phyloP scores from a whole-genome alignment of 306 rosid genomes.

The Prunus kanzakura region DNA sequence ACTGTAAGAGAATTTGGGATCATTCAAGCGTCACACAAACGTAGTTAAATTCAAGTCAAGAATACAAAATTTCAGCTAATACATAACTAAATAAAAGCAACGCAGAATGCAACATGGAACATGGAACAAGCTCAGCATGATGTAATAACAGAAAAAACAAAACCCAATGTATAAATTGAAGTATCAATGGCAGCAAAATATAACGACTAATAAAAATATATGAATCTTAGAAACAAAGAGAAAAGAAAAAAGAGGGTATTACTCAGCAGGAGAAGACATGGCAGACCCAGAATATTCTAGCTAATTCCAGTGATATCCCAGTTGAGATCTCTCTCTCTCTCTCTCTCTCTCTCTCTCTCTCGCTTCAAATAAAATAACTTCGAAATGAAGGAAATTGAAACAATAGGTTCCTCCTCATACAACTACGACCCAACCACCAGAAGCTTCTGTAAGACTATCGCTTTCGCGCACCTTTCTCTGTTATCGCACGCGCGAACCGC shows the following conservation, averaged over 20 bases:
- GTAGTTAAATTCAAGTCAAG: neutral
- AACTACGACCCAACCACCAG: slow-evolving; percentile 6
- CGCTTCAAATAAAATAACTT: neutral
- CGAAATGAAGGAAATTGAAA: neutral
- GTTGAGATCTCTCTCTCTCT: slow-evolving; percentile 11
- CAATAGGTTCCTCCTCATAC: neutral
- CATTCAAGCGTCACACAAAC: neutral
- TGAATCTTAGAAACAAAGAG: neutral
- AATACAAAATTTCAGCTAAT: neutral
- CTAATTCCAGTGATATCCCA: slow-evolving; percentile 7
- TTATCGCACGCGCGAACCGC: neutral
- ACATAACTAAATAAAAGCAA: neutral
- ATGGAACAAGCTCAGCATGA: neutral
- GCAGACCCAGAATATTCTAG: slow-evolving; percentile 28
- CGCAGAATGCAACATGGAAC: neutral
- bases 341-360: neutral
- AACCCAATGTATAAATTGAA: neutral
- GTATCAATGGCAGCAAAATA: neutral
- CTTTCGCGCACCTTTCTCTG: neutral
- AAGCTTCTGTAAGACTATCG: slow-evolving; percentile 5
- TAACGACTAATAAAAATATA: neutral
- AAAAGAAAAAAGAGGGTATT: slow-evolving; percentile 20
- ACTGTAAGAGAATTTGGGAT: neutral
- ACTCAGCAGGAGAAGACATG: slow-evolving; percentile 97
- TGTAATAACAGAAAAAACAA: neutral